These are phyloP conservation scores for Mycena maculata DNA, from an alignment of 768 basidiomycete species.

Conservation along the genomic window DNA sequence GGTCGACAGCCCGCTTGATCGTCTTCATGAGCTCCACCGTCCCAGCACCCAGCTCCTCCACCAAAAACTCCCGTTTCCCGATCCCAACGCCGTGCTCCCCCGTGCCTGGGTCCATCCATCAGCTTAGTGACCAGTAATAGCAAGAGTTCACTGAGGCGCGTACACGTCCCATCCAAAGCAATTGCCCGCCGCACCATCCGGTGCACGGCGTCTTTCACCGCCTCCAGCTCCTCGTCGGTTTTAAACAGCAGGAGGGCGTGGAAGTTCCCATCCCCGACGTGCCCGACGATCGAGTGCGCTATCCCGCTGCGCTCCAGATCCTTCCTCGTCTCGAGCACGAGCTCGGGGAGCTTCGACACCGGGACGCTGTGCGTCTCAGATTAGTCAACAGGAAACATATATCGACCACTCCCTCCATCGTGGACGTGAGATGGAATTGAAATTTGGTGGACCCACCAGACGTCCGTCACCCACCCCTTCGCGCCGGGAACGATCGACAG, in stretches of 20 bases:
- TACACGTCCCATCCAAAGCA: constrained; percentile 81
- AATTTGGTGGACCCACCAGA: constrained; percentile 72
- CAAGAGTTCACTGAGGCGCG: constrained; percentile 34
- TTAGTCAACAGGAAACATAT: too few relatives aligned
- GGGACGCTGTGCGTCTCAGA: constrained; percentile 8
- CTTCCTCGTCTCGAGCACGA: constrained; percentile 24
- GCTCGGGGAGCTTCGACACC: constrained; percentile 25
- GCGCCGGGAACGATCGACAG: constrained; percentile 68
- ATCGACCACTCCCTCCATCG: too few relatives aligned
- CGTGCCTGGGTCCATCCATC: constrained; percentile 56
- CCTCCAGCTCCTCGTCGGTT: constrained; percentile 62
- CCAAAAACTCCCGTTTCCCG: constrained; percentile 84
- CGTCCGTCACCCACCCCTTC: constrained; percentile 79
- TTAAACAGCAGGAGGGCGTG: constrained; percentile 67
- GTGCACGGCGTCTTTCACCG: constrained; percentile 59
- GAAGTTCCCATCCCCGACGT: constrained; percentile 59
- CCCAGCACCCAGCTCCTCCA: constrained; percentile 82
- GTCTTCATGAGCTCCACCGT: constrained; percentile 89
- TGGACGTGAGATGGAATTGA: too few relatives aligned
- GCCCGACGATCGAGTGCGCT: constrained; percentile 25
- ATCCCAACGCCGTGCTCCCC: constrained; percentile 92
- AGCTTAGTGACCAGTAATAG: neutral
- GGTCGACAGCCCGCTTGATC: constrained; percentile 82
- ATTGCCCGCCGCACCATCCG: constrained; percentile 78
- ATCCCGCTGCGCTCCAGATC: constrained; percentile 17